Evolutionary conservation across 495 filamentous ascomycete genomes (phyloP).

Genomic region (Schizothecium vesticola): DNA sequence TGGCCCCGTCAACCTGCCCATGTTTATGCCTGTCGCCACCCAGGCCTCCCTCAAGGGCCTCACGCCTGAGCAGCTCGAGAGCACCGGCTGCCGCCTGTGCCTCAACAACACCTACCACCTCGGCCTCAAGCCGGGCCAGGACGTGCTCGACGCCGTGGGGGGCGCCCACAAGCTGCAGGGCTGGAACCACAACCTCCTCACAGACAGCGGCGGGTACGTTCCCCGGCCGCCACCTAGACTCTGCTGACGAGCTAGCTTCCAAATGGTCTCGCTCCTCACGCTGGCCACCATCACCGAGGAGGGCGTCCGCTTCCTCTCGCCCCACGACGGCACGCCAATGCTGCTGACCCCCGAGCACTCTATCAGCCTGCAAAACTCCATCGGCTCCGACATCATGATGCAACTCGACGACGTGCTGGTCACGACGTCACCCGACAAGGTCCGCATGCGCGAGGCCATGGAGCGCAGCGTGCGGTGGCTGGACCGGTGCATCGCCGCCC

Average conservation of each 20-base stretch:
- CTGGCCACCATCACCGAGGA: conserved; percentile 92
- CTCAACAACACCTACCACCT: conserved; percentile 98
- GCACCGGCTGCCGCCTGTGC: conserved; percentile 83
- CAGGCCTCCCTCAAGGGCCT: conserved; percentile 93
- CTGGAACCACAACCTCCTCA: conserved; percentile 92
- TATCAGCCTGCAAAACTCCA: conserved; percentile 91
- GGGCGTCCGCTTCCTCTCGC: conserved; percentile 88
- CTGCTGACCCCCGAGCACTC: conserved; percentile 96
- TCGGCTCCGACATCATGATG: conserved; percentile 99
- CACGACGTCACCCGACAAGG: conserved; percentile 83
- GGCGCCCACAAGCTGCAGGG: conserved; percentile 91
- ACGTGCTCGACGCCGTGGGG: conserved; percentile 75
- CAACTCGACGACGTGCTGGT: conserved; percentile 96
- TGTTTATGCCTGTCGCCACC: conserved; percentile 99
- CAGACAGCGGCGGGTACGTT: conserved; percentile 93
- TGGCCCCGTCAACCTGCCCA: conserved; percentile 79
- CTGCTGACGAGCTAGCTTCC: conserved; percentile 59
- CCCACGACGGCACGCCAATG: conserved; percentile 95
- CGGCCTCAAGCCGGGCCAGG: conserved; percentile 88
- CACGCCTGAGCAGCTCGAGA: conserved; percentile 84
- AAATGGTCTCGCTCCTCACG: conserved; percentile 96
- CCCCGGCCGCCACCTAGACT: neutral
- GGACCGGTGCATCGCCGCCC: conserved; percentile 90
- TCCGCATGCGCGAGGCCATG: conserved; percentile 90
- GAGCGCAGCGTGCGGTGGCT: conserved; percentile 96